phyloP scores from a whole-genome alignment of 495 filamentous ascomycete species.

The Margaritispora aquatica region DNA sequence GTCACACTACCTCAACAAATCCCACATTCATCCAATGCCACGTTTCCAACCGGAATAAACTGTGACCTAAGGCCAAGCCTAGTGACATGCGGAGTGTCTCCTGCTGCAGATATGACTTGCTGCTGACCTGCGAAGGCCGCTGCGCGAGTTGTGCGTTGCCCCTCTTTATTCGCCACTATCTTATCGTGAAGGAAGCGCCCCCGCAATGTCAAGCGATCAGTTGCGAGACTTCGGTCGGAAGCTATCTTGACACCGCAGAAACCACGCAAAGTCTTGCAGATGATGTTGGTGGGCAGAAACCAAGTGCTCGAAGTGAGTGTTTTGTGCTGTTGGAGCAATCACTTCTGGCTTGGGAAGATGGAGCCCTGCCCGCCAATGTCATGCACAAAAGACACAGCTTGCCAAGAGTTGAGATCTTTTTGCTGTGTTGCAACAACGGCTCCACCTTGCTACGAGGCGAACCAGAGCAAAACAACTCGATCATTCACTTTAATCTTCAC shows the following conservation, averaged over 20 bases:
- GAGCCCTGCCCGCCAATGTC: too few relatives aligned
- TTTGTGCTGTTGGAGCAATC: too few relatives aligned
- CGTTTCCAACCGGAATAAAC: too few relatives aligned
- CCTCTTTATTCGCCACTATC: slow-evolving; percentile 1
- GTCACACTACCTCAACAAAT: neutral
- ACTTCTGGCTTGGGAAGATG: too few relatives aligned
- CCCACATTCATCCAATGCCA: neutral
- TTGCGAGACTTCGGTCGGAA: neutral
- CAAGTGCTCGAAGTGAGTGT: too few relatives aligned
- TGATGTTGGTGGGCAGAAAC: too few relatives aligned
- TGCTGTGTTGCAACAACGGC: neutral
- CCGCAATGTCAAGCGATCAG: neutral
- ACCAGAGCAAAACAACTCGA: too few relatives aligned
- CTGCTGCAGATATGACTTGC: neutral
- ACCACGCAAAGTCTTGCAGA: neutral
- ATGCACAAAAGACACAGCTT: too few relatives aligned
- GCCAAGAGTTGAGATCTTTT: too few relatives aligned
- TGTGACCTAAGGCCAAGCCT: neutral
- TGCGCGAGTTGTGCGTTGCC: neutral
- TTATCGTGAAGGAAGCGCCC: slow-evolving; percentile 3
- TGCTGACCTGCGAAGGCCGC: neutral
- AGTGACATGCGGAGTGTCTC: neutral
- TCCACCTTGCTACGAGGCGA: neutral
- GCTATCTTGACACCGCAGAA: neutral
- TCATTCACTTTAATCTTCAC: neutral